phyloP scores from a whole-genome alignment of 768 basidiomycete genomes.

The Tricholoma matsutake region DNA sequence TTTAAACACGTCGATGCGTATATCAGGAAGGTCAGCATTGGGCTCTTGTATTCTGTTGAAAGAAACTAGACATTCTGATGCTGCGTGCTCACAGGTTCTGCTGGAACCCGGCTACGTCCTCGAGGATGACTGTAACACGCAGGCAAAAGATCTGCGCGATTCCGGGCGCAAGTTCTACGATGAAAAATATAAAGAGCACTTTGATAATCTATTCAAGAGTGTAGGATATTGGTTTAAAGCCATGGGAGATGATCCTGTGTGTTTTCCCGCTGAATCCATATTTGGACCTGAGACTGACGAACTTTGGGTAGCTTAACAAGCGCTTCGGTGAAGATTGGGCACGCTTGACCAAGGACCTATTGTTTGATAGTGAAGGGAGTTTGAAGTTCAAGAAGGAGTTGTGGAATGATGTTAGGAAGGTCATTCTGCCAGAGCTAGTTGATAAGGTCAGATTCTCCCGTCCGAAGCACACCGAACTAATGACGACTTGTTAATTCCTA shows the following conservation, averaged over 20 bases:
- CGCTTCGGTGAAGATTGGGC: conserved; percentile 83
- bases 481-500: not conserved
- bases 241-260: conserved; percentile 76
- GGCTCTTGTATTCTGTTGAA: not conserved
- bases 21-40: conserved; percentile 55
- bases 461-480: not conserved
- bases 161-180: conserved; percentile 78
- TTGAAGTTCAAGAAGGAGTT: conserved; percentile 86
- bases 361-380: conserved; percentile 78
- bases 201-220: conserved; percentile 74
- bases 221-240: conserved; percentile 78
- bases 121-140: conserved; percentile 67
- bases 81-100: conserved; percentile 42
- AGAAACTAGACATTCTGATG: not conserved
- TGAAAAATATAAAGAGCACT: conserved; percentile 60
- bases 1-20: conserved; percentile 61
- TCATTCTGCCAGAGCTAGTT: conserved; percentile 78
- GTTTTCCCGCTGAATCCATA: conserved; percentile 8
- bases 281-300: not conserved
- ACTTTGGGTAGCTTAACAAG: conserved; percentile 48
- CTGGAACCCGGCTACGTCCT: conserved; percentile 85
- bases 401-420: conserved; percentile 83
- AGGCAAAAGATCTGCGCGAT: conserved; percentile 64
- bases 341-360: conserved; percentile 76
- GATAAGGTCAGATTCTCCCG: conserved; percentile 48